These are phyloP conservation scores for Beauveria australis DNA, from an alignment of 2,329 filamentous ascomycete genomes.

Conservation along the genomic window DNA sequence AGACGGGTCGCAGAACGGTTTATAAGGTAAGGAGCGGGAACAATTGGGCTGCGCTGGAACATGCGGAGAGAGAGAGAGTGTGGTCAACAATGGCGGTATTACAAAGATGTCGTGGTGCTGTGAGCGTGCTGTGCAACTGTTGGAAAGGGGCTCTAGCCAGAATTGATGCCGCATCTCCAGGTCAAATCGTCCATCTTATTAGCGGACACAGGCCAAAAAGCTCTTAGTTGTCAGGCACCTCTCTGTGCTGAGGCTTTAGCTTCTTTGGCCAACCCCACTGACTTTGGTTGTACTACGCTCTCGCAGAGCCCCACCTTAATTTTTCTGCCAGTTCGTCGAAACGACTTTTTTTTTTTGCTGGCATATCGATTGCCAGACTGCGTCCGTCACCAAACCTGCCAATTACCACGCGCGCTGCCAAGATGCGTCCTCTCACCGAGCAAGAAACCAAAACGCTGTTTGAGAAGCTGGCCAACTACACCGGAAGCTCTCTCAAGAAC, in stretches of 20 bases:
- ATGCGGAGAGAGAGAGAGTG: not conserved
- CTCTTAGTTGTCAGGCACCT: not conserved
- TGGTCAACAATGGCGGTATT: not conserved
- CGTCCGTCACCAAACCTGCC: not conserved
- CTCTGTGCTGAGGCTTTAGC: not conserved
- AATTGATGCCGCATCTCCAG: not conserved
- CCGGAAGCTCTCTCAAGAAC: slow-evolving; percentile 75
- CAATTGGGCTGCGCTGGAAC: not conserved
- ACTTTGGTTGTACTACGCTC: not conserved
- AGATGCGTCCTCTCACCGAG: slow-evolving; percentile 77
- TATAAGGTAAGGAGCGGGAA: not conserved
- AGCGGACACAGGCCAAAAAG: not conserved
- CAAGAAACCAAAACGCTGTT: slow-evolving; percentile 75
- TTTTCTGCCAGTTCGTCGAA: not conserved
- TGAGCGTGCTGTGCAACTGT: not conserved
- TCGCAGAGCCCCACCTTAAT: not conserved
- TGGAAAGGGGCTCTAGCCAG: not conserved
- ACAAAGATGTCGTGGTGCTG: not conserved
- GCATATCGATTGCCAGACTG: not conserved
- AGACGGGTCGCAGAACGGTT: not conserved
- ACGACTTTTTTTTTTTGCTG: not conserved
- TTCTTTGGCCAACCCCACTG: not conserved
- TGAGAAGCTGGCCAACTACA: slow-evolving; percentile 90
- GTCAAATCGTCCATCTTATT: not conserved
- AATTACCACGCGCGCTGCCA: slow-evolving; percentile 18